These are phyloP conservation scores for Penicillium sp. DNA, from an alignment of 2,329 filamentous ascomycete species.

Conservation along the genomic window DNA sequence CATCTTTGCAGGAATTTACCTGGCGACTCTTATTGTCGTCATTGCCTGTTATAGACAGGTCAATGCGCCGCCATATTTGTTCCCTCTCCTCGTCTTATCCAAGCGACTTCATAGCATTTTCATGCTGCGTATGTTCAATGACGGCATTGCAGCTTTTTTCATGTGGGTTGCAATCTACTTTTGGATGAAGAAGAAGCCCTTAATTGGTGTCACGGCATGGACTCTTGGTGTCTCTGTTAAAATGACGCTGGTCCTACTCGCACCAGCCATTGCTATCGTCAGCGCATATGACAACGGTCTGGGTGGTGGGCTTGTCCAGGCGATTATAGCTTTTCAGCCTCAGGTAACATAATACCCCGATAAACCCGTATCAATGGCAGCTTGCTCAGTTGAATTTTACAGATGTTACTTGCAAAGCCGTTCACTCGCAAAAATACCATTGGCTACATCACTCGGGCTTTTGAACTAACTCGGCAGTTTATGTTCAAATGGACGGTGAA, in stretches of 20 bases:
- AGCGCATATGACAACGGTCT: conserved; percentile 76
- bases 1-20: conserved; percentile 79
- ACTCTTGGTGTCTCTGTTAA: conserved; percentile 86
- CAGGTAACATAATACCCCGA: conserved; percentile 60
- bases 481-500: conserved; percentile 99
- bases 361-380: background rate
- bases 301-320: conserved; percentile 67
- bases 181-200: conserved; percentile 77
- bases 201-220: conserved; percentile 72
- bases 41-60: conserved; percentile 72
- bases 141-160: conserved; percentile 83
- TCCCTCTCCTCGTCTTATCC: conserved; percentile 82
- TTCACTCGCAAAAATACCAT: conserved; percentile 67
- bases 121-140: conserved; percentile 91
- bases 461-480: conserved; percentile 89
- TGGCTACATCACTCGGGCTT: conserved; percentile 80
- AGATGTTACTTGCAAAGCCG: conserved; percentile 64
- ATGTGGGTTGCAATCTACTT: conserved; percentile 80
- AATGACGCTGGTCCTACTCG: conserved; percentile 84
- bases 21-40: conserved; percentile 74
- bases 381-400: conserved; percentile 6
- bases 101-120: conserved; percentile 95
- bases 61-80: conserved; percentile 75
- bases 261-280: conserved; percentile 79
- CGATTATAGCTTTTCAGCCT: conserved; percentile 73